Evolutionary conservation across 1,284 basidiomycete species (phyloP), one percentile per base, ranked within the genome.

Genomic region (Filobasidium uniguttulatum): DNA sequence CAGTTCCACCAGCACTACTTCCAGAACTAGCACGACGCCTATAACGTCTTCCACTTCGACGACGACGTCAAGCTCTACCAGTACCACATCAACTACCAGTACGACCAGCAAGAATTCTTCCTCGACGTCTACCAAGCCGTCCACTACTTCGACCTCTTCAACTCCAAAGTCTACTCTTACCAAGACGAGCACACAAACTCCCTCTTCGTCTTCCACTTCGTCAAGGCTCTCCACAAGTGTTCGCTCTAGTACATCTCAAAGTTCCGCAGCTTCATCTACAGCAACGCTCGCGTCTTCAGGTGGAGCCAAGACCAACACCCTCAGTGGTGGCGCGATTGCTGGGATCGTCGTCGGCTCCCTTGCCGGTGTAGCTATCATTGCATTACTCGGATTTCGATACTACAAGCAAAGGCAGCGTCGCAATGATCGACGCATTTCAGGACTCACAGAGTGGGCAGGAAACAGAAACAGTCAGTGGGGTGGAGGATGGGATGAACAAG

Each of bases 311-410:
- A 30, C 22, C 44, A 19, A 43, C 38, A 9, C 36, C 47, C 10
- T 30, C 47, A 2, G 26, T 31, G 7, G 3, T 29, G 19, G 38
- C 22, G 14, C 26, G 40, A 28, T 52, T 33, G 50, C 50, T n/a
- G 50, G 43, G 5, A 52, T 52, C 50, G 37, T 48, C 45, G 37
- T 48, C 30, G 45, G 35, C 23, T 22, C 43, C 40, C 37, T 52
- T 17, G 10, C 48, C 31, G 50, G 19, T 9, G 30, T n/a, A 23
- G n/a, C 48, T 17, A 40, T 26, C n/a, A 37, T 33, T 19, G 37
- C n/a, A 5, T 23, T 52, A 5, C 20, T 52, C 37, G 29, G 35
- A 2, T 52, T 33, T 33, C 44, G 50, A 14, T 28, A 43, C 37
- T 43, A 47, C 23, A 35, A 47, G 35, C 50, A 46, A 12, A 29